Evolutionary conservation across 1,284 basidiomycete genomes (phyloP), one percentile per base, ranked within the genome.

Genomic region (Puccinia horiana): DNA sequence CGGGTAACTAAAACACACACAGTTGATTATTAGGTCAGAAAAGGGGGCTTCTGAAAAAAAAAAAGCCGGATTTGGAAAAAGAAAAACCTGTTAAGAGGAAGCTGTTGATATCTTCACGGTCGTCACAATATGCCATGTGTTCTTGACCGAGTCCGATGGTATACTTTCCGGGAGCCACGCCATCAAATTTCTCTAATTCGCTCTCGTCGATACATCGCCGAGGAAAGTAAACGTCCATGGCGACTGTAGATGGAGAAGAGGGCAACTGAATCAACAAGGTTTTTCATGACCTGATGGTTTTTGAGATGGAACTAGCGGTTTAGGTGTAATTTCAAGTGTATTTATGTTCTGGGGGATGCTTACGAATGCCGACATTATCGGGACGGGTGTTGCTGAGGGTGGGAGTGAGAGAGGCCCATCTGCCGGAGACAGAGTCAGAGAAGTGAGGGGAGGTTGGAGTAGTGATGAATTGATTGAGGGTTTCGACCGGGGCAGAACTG

Each of bases 61-160:
- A 58, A 14, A 26, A 44, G 40, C 23, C n/a, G 56, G n/a, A 26
- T 29, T 32, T 29, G n/a, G 42, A n/a, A 42, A n/a, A n/a, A 47
- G 49, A 35, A 26, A 88, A 84, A 96, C 96, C 95, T 85, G 94
- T 96, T 84, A 99, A 88, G 73, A 94, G 92, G 87, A 98, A 96
- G 42, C 96, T 97, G 91, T 98, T 97, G 90, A 99, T 97, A 89
- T 99, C 96, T 88, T 98, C 96, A 83, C 79, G 79, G 56, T 81
- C 79, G 87, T 97, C 95, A 84, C 93, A 94, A 90, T 93, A 97
- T 52, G 95, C 94, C 96, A 99, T 99, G 90, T 91, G 96, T 88
- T 98, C 92, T 88, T 98, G 95, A 83, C 96, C 97, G 70, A 99
- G 92, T 86, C 97, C 97, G 87, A 99, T 98, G 85, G 97, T 99